Evolutionary conservation across 257 asterid genomes (phyloP), one percentile per base, ranked within the genome.

Genomic region (Phtheirospermum japonicum): DNA sequence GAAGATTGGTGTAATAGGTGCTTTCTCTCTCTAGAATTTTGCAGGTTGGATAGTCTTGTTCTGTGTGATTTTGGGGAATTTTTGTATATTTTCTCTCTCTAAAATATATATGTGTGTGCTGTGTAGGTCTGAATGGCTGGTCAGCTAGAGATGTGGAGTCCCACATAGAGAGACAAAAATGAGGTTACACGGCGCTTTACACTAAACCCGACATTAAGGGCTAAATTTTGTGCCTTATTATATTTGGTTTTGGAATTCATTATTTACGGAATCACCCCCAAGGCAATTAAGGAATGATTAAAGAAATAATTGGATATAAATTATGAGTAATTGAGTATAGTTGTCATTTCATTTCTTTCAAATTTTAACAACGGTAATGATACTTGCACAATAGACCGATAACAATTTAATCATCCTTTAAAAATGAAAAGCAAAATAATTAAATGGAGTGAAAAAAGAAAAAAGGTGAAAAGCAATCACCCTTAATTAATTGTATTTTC

Each of bases 181-280:
- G 60, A 52, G 67, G 40, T 62, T 66, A 69, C 6, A 58, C 65
- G 63, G 64, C 74, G 33, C 79, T 73, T 77, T 63, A 67, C 79
- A 70, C 77, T 66, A 73, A 67, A 67, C 43, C 73, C 79, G 79
- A 71, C 72, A 74, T 70, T 70, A 70, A 48, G 51, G 66, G 61
- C 72, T 61, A 63, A 37, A 53, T 63, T 65, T 17, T 20, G 30
- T 55, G 45, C 63, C 59, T 61, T 43, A 48, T 71, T 65, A 19
- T 68, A 30, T 74, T 37, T 65, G 4, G 61, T 30, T 46, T 51
- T 40, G 52, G 26, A 0, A 51, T 9, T 6, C 40, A 1, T 4
- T 56, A 64, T 45, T 76, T 59, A 43, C 71, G 6, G 26, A n/a
- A 64, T 68, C 40, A 42, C 58, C 58, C 71, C 69, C 69, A 19